Evolutionary conservation across 768 basidiomycete species (phyloP).

Genomic region (Termitomyces sp.): DNA sequence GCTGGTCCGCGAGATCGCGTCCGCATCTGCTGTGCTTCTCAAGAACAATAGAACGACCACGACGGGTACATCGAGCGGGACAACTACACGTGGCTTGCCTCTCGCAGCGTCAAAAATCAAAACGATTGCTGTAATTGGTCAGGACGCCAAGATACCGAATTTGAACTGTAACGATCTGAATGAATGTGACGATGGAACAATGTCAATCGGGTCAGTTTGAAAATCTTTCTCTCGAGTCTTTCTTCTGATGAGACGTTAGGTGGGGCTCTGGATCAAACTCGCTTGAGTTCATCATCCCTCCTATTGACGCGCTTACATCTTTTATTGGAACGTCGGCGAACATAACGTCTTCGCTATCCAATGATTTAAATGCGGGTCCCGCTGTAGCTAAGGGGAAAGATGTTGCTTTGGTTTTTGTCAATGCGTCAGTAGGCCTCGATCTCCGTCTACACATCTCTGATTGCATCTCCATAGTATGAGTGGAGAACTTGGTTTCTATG

Average conservation of each 20-base stretch:
- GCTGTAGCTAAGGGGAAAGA: slow-evolving; percentile 44
- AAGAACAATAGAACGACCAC: slow-evolving; percentile 51
- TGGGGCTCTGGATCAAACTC: slow-evolving; percentile 50
- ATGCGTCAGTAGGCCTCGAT: slow-evolving; percentile 34
- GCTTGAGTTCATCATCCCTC: slow-evolving; percentile 39
- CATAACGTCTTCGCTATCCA: slow-evolving; percentile 38
- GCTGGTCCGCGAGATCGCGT: slow-evolving; percentile 57
- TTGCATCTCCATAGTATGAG: slow-evolving; percentile 31
- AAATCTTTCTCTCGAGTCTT: slow-evolving; percentile 10
- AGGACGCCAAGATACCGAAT: slow-evolving; percentile 51
- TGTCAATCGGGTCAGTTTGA: slow-evolving; percentile 49
- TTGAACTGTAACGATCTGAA: slow-evolving; percentile 42
- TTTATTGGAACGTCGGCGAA: slow-evolving; percentile 33
- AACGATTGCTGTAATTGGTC: slow-evolving; percentile 53
- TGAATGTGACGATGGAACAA: slow-evolving; percentile 51
- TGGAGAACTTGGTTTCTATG: slow-evolving; percentile 50
- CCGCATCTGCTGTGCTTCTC: slow-evolving; percentile 60
- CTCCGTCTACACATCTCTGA: slow-evolving; percentile 7
- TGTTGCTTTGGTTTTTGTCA: slow-evolving; percentile 55
- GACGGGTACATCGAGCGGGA: slow-evolving; percentile 26
- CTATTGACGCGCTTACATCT: slow-evolving; percentile 39
- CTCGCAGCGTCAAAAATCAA: slow-evolving; percentile 43
- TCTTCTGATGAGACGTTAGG: slow-evolving; percentile 17
- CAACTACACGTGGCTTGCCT: slow-evolving; percentile 36
- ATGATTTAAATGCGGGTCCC: slow-evolving; percentile 32